Evolutionary conservation across 805 yeast species (phyloP).

Genomic region (Yarrowia hollandica): DNA sequence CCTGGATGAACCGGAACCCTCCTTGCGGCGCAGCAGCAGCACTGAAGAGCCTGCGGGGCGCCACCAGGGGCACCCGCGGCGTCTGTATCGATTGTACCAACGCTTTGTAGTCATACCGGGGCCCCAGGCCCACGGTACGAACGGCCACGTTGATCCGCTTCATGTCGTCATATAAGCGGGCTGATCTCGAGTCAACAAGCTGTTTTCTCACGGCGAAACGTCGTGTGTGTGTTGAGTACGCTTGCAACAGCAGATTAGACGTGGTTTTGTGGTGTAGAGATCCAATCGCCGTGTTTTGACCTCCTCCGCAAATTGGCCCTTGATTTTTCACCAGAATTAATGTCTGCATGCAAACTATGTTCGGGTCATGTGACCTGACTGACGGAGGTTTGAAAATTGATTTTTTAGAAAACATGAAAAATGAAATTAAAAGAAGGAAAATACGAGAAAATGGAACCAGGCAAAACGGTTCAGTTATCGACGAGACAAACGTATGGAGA

Average conservation of each 20-base stretch:
- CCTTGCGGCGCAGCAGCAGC: background rate
- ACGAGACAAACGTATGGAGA: too few species aligned
- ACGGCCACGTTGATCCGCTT: slow-evolving; percentile 23
- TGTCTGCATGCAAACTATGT: slow-evolving; percentile 19
- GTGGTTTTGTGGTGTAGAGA: background rate
- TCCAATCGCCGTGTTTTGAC: background rate
- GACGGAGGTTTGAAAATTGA: too few species aligned
- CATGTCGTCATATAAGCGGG: slow-evolving; percentile 15
- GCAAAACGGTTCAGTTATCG: too few species aligned
- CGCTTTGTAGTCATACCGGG: slow-evolving; percentile 23
- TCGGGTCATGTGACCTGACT: background rate
- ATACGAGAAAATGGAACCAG: too few species aligned
- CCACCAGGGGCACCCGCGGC: background rate
- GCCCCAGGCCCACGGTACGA: slow-evolving; percentile 15
- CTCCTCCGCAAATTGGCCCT: slow-evolving; percentile 12
- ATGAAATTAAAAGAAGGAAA: background rate
- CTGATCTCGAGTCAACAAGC: background rate
- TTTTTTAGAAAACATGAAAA: too few species aligned
- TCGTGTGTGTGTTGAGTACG: background rate
- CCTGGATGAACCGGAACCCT: slow-evolving; percentile 12
- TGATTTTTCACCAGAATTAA: slow-evolving; percentile 5
- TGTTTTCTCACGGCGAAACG: background rate
- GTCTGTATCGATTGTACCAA: slow-evolving; percentile 3
- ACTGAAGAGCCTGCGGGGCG: background rate
- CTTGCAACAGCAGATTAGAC: background rate